Evolutionary conservation across 306 rosid genomes (phyloP).

Genomic region (Inga leiocalycina): DNA sequence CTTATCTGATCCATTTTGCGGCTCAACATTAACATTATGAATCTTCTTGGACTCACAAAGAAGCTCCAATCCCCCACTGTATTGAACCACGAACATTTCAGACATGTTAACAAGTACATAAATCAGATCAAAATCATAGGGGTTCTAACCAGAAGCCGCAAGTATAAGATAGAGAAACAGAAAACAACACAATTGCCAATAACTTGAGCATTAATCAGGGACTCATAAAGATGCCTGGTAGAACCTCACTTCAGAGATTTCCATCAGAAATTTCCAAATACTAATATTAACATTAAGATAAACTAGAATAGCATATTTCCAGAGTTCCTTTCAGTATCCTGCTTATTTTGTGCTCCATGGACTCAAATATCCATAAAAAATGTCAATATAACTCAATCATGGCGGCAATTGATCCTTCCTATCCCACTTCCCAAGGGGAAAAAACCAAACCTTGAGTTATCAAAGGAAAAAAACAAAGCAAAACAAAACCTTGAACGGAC

Average conservation of each 20-base stretch:
- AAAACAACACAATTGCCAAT: slow-evolving; percentile 3
- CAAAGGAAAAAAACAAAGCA: too few relatives aligned
- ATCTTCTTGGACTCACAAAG: slow-evolving; percentile 90
- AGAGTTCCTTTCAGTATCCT: background rate
- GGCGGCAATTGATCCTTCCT: slow-evolving; percentile 5
- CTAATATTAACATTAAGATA: background rate
- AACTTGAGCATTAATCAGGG: background rate
- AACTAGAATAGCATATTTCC: slow-evolving; percentile 4
- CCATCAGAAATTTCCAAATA: background rate
- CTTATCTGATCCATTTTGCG: slow-evolving; percentile 59
- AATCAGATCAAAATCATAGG: slow-evolving; percentile 19
- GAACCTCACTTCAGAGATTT: slow-evolving; percentile 9
- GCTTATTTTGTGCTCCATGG: background rate
- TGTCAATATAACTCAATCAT: background rate
- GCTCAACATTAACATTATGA: slow-evolving; percentile 67
- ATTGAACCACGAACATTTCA: slow-evolving; percentile 17
- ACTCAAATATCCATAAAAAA: slow-evolving; percentile 3
- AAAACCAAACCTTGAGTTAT: too few relatives aligned
- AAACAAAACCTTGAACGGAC: background rate
- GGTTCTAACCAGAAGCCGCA: background rate
- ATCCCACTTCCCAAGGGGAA: background rate
- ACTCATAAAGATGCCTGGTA: background rate
- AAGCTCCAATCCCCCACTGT: slow-evolving; percentile 93
- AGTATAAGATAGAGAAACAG: background rate
- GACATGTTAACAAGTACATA: slow-evolving; percentile 25